A percentile compares a stretch with the other conserved stretches of the same genome.
phyloP scores from a whole-genome alignment of 306 rosid species.

The Dryas octopetala region DNA sequence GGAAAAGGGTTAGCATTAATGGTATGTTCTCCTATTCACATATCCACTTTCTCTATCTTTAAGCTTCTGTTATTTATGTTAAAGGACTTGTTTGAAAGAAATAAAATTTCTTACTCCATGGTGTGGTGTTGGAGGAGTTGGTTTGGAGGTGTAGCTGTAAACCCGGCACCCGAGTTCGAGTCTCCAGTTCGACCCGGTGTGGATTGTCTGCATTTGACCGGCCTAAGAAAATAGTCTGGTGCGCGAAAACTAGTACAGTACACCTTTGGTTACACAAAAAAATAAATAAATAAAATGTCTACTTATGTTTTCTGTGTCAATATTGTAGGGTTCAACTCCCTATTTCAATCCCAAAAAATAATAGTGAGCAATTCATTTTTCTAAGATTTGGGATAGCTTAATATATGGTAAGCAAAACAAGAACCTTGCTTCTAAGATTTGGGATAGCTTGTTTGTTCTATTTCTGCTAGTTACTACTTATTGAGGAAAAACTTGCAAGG shows the following conservation, averaged over 20 bases:
- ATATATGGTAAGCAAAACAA: neutral
- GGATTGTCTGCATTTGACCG: too few species aligned
- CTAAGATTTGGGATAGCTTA: neutral
- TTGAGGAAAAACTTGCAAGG: too few species aligned
- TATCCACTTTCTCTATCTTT: neutral
- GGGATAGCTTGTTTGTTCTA: neutral
- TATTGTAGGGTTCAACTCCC: neutral
- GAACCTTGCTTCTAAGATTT: constrained; percentile 1
- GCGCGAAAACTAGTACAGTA: too few species aligned
- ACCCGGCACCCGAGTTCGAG: too few species aligned
- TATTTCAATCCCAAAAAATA: neutral
- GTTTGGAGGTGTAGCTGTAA: too few species aligned
- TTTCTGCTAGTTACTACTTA: too few species aligned
- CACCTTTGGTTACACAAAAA: too few species aligned
- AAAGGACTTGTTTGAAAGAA: neutral
- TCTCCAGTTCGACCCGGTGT: too few species aligned
- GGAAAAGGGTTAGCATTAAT: neutral
- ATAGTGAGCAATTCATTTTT: neutral
- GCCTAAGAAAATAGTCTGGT: too few species aligned
- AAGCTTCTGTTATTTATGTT: neutral
- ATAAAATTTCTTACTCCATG: neutral
- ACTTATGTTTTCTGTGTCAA: neutral
- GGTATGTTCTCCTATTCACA: neutral
- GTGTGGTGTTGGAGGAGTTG: too few species aligned
- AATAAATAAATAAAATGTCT: neutral